phyloP scores from a whole-genome alignment of 495 filamentous ascomycete species.

The Pyrenula massariospora region DNA sequence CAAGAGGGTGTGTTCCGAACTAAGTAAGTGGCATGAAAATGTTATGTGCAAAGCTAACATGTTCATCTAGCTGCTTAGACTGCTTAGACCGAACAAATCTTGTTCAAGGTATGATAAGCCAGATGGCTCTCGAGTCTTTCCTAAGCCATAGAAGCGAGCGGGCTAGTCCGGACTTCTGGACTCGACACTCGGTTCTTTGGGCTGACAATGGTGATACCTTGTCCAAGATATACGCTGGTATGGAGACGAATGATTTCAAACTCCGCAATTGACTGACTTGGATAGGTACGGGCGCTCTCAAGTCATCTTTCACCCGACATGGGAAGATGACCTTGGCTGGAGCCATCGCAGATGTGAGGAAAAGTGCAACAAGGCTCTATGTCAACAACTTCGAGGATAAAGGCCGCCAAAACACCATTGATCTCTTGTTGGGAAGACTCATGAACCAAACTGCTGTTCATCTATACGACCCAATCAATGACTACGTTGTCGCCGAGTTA shows the following conservation, averaged over 20 bases:
- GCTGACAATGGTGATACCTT: constrained; percentile 96
- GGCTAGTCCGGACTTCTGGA: constrained; percentile 71
- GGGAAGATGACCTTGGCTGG: constrained; percentile 95
- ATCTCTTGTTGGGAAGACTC: constrained; percentile 74
- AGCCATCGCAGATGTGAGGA: constrained; percentile 86
- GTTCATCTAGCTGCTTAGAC: constrained; percentile 52
- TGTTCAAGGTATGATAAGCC: constrained; percentile 87
- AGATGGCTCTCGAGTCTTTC: constrained; percentile 79
- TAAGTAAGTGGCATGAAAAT: constrained; percentile 28
- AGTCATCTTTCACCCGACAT: constrained; percentile 88
- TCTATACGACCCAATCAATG: constrained; percentile 88
- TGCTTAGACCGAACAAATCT: constrained; percentile 94
- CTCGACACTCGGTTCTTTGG: constrained; percentile 84
- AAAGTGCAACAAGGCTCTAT: constrained; percentile 85
- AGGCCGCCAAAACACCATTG: constrained; percentile 84
- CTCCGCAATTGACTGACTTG: not conserved
- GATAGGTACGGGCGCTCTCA: constrained; percentile 66
- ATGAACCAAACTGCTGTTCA: constrained; percentile 75
- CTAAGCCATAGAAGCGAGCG: constrained; percentile 53
- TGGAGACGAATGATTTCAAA: not conserved
- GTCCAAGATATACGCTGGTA: constrained; percentile 87
- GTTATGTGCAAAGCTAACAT: not conserved
- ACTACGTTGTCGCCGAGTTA: constrained; percentile 70
- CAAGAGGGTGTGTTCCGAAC: constrained; percentile 93
- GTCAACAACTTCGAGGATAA: constrained; percentile 97